A percentile compares a stretch with the other conserved stretches of the same genome.
These are phyloP conservation scores for Pleurozium schreberi DNA, from an alignment of 225 moss, liverwort and hornwort species.

Conservation along the genomic window DNA sequence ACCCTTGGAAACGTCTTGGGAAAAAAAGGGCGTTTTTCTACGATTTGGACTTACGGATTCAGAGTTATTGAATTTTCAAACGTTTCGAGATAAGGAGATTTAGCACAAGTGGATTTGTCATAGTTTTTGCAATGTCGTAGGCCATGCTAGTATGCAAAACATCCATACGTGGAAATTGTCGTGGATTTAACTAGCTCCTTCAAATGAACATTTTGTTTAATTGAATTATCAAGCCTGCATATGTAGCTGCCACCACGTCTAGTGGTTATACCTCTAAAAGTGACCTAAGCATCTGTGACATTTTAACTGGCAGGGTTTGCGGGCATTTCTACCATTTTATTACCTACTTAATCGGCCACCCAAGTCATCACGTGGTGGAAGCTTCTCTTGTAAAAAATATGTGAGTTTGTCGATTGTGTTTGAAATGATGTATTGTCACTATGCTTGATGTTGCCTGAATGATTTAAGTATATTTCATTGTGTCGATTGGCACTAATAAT, in stretches of 20 bases:
- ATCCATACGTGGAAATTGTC: background rate
- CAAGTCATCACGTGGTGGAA: background rate
- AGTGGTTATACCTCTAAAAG: background rate
- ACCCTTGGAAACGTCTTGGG: background rate
- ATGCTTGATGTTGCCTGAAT: background rate
- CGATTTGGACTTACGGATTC: background rate
- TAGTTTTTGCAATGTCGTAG: background rate
- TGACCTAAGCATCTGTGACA: background rate
- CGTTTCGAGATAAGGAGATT: background rate
- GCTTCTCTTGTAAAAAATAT: constrained; percentile 11
- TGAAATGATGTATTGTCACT: background rate
- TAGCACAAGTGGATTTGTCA: background rate
- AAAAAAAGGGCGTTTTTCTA: background rate
- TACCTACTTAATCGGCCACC: constrained; percentile 22
- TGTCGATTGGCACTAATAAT: background rate
- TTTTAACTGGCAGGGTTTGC: constrained; percentile 24
- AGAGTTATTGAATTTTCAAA: background rate
- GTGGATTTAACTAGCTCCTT: background rate
- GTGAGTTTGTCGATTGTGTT: constrained; percentile 13
- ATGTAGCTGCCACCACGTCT: background rate
- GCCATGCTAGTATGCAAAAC: background rate
- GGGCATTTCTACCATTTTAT: constrained; percentile 41
- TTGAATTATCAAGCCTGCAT: background rate
- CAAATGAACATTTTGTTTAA: background rate
- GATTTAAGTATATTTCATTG: background rate